Percentiles rank a stretch among this genome's conserved stretches.
Conservation (phyloP, 1,139 yeast genomes). For the Suhomyces coccinellae region DNA sequence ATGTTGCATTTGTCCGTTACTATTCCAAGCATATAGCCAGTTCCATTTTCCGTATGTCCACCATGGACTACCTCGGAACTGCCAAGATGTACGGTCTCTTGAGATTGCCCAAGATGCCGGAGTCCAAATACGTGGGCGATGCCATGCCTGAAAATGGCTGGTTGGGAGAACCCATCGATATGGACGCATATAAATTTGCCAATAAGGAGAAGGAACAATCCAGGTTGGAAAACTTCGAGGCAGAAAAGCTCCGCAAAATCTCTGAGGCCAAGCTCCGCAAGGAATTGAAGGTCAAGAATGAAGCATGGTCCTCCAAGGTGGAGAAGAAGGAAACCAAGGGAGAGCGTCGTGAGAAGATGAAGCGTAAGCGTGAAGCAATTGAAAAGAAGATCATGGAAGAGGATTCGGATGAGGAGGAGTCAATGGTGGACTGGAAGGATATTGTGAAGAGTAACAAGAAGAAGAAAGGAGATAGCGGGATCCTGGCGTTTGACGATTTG, state of each 20-base stretch:
- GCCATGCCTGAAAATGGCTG: conserved; percentile 67
- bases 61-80: conserved; percentile 68
- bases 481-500: conserved; percentile 70
- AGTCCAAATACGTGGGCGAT: conserved; percentile 55
- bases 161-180: conserved; percentile 60
- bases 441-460: conserved; percentile 65
- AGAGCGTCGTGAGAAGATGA: conserved; percentile 63
- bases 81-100: conserved; percentile 80
- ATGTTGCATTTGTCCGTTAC: conserved; percentile 79
- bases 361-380: conserved; percentile 61
- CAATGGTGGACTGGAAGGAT: conserved; percentile 85
- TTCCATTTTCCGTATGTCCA: conserved; percentile 77
- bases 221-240: conserved; percentile 59
- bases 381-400: conserved; percentile 56
- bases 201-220: conserved; percentile 65
- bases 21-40: conserved; percentile 90
- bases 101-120: conserved; percentile 94
- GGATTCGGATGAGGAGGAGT: conserved; percentile 50
- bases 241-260: conserved; percentile 44
- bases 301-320: conserved; percentile 77
- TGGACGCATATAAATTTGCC: conserved; percentile 65
- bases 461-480: conserved; percentile 35
- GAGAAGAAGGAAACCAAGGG: conserved; percentile 64
- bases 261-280: conserved; percentile 51
- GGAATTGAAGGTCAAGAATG: conserved; percentile 52